Evolutionary conservation across 208 protist genomes (phyloP).

Genomic region (Blechomonas ayalai): DNA sequence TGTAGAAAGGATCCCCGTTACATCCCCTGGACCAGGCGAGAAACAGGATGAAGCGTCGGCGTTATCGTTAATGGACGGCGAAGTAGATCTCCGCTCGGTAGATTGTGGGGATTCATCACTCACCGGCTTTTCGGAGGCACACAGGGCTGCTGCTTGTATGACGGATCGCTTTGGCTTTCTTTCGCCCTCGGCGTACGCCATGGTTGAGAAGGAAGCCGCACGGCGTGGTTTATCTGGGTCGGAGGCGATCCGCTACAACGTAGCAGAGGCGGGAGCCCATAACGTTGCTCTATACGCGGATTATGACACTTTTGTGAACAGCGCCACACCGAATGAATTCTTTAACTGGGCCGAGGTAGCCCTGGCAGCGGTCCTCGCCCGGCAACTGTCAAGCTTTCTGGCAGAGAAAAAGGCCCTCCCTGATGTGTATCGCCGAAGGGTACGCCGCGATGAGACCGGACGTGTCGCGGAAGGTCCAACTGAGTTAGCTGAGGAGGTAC

Average conservation of each 20-base stretch:
- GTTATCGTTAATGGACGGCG: too few relatives aligned
- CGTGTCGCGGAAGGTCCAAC: too few relatives aligned
- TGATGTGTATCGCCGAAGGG: neutral
- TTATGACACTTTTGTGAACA: conserved; percentile 29
- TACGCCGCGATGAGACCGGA: too few relatives aligned
- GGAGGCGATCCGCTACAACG: conserved; percentile 15
- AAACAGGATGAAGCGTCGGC: too few relatives aligned
- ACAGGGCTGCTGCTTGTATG: neutral
- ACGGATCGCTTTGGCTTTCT: conserved; percentile 8
- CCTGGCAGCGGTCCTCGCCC: conserved; percentile 27
- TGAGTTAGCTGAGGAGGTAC: too few relatives aligned
- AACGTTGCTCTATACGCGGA: conserved; percentile 45
- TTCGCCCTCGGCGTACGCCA: neutral
- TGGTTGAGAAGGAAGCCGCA: neutral
- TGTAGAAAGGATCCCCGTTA: too few relatives aligned
- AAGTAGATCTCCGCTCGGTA: too few relatives aligned
- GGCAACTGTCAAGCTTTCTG: conserved; percentile 11
- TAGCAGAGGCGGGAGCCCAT: conserved; percentile 30
- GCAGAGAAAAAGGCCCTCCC: neutral
- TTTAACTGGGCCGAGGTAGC: conserved; percentile 32
- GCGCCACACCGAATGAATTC: conserved; percentile 56
- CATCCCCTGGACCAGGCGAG: too few relatives aligned
- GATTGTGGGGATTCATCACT: too few relatives aligned
- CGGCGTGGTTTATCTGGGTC: neutral
- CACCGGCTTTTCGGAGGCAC: neutral